A percentile compares a stretch with the other conserved stretches of the same genome.
These are phyloP conservation scores for Yamadazyma aaseri DNA, from an alignment of 1,139 yeast species.

Conservation along the genomic window DNA sequence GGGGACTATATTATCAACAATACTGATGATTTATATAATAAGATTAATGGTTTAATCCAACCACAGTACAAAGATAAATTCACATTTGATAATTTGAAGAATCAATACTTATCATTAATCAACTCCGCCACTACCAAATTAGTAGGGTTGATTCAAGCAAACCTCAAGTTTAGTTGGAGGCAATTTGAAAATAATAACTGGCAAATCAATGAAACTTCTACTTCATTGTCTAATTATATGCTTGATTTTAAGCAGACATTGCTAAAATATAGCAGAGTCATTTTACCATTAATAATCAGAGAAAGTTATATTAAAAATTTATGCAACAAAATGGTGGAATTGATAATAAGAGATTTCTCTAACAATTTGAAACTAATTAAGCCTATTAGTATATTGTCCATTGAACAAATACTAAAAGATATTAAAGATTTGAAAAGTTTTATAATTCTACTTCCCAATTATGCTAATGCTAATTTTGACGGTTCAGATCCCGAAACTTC, in stretches of 20 bases:
- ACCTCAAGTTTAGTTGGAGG: slow-evolving; percentile 74
- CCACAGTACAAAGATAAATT: slow-evolving; percentile 31
- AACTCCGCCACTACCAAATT: slow-evolving; percentile 58
- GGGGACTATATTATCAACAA: slow-evolving; percentile 87
- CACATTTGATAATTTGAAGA: slow-evolving; percentile 56
- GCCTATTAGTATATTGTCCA: slow-evolving; percentile 67
- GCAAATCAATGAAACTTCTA: slow-evolving; percentile 60
- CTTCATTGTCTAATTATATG: slow-evolving; percentile 71
- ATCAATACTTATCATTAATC: slow-evolving; percentile 56
- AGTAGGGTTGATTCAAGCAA: slow-evolving; percentile 57
- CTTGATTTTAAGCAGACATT: slow-evolving; percentile 53
- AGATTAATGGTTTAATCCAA: slow-evolving; percentile 49
- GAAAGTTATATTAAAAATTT: slow-evolving; percentile 71
- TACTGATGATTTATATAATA: slow-evolving; percentile 71
- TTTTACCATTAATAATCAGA: slow-evolving; percentile 63
- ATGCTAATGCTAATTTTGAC: slow-evolving; percentile 31
- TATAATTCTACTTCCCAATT: slow-evolving; percentile 52
- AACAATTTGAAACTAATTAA: slow-evolving; percentile 55
- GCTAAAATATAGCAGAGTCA: slow-evolving; percentile 41
- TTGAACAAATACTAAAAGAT: slow-evolving; percentile 82
- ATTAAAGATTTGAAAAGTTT: slow-evolving; percentile 59
- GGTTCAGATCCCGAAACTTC: slow-evolving; percentile 4
- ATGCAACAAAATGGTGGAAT: slow-evolving; percentile 74
- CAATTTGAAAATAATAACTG: slow-evolving; percentile 83
- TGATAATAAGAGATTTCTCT: slow-evolving; percentile 56